These are phyloP conservation scores for Cyberlindnera euphorbiiphila DNA, from an alignment of 805 yeast genomes.

Conservation along the genomic window DNA sequence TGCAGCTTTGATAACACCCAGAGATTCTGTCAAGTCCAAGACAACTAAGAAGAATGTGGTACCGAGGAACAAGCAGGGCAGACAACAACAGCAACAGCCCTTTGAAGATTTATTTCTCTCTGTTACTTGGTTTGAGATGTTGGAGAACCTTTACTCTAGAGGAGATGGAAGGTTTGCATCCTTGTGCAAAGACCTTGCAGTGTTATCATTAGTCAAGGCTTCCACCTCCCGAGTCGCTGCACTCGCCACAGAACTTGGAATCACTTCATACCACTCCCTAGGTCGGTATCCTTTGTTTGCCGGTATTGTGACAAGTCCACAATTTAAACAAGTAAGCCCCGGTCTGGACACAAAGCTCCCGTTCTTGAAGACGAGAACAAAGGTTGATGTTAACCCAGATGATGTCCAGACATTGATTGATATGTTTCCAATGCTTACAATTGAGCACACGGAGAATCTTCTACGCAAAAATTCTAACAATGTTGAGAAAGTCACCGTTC, in stretches of 20 bases:
- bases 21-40: slow-evolving; percentile 1
- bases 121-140: slow-evolving; percentile 50
- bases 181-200: slow-evolving; percentile 43
- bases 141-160: slow-evolving; percentile 55
- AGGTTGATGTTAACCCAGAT: slow-evolving; percentile 7
- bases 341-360: slow-evolving; percentile 49
- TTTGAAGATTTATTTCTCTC: slow-evolving; percentile 57
- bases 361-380: slow-evolving; percentile 32
- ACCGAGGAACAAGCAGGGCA: slow-evolving; percentile 2
- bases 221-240: slow-evolving; percentile 26
- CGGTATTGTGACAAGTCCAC: slow-evolving; percentile 46
- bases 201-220: slow-evolving; percentile 42
- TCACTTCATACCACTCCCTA: slow-evolving; percentile 40
- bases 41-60: background rate
- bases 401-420: slow-evolving; percentile 40
- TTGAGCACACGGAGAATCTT: slow-evolving; percentile 44
- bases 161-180: slow-evolving; percentile 52
- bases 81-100: slow-evolving; percentile 7
- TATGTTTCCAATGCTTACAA: slow-evolving; percentile 62
- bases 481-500: slow-evolving; percentile 55
- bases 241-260: slow-evolving; percentile 41
- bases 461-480: slow-evolving; percentile 44
- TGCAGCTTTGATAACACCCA: slow-evolving; percentile 12
- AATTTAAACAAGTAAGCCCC: slow-evolving; percentile 45
- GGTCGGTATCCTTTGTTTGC: slow-evolving; percentile 51